Evolutionary conservation across 164 flowering plant genomes (phyloP).

Genomic region (Magnolia officinalis): DNA sequence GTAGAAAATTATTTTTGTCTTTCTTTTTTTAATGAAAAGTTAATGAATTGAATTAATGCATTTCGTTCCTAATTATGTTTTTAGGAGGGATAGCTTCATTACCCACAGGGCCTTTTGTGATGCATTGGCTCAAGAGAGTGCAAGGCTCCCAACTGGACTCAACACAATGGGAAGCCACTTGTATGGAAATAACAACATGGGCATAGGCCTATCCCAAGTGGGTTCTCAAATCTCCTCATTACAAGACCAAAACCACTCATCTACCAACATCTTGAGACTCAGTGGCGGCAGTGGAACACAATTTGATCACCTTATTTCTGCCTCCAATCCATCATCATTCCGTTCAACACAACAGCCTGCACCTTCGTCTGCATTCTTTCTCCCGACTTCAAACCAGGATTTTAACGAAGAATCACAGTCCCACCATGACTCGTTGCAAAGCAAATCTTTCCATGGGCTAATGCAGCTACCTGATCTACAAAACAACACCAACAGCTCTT

Average conservation of each 20-base stretch:
- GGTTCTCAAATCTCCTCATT: constrained; percentile 39
- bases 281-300: constrained; percentile 32
- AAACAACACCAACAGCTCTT: constrained; percentile 21
- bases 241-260: constrained; percentile 34
- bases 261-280: constrained; percentile 40
- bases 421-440: constrained; percentile 31
- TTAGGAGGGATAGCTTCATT: constrained; percentile 90
- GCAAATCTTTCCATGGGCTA: constrained; percentile 49
- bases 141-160: constrained; percentile 53
- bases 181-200: constrained; percentile 44
- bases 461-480: constrained; percentile 49
- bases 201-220: constrained; percentile 47
- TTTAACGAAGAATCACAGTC: constrained; percentile 34
- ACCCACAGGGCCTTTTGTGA: constrained; percentile 94
- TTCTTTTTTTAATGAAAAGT: too few species aligned
- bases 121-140: constrained; percentile 85
- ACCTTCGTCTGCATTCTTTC: constrained; percentile 31
- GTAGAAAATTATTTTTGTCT: too few species aligned
- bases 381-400: constrained; percentile 29
- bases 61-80: constrained; percentile 4
- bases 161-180: constrained; percentile 55
- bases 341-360: constrained; percentile 20
- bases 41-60: neutral
- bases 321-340: constrained; percentile 25
- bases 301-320: constrained; percentile 41